phyloP scores from a whole-genome alignment of 306 rosid genomes.

The Boehmeria nivea region DNA sequence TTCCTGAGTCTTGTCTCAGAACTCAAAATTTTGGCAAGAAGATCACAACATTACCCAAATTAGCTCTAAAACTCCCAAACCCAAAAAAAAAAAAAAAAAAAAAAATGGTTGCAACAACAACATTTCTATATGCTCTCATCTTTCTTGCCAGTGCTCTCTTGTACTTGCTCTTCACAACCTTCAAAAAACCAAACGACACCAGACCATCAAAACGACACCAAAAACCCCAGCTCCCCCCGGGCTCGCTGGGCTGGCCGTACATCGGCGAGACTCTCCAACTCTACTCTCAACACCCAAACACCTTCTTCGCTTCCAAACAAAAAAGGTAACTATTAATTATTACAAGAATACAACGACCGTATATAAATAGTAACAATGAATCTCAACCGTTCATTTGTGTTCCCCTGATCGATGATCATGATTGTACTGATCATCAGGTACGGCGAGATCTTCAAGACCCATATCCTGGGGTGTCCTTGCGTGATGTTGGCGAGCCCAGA shows the following conservation, averaged over 20 bases:
- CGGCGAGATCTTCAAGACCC: constrained; percentile 86
- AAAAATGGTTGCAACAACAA: constrained; percentile 34
- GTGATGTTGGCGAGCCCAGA: constrained; percentile 90
- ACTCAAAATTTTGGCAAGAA: constrained; percentile 8
- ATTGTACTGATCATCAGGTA: constrained; percentile 37
- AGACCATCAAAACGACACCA: constrained; percentile 1
- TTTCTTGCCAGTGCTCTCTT: constrained; percentile 26
- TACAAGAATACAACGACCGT: too few species aligned
- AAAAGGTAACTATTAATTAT: constrained; percentile 56
- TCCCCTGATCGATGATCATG: too few species aligned
- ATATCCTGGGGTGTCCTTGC: constrained; percentile 72
- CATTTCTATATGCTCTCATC: constrained; percentile 25
- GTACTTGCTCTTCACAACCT: constrained; percentile 7
- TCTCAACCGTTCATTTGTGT: too few species aligned
- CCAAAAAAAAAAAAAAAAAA: constrained; percentile 1
- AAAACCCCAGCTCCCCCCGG: constrained; percentile 69
- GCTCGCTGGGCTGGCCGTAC: constrained; percentile 95
- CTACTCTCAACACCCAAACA: constrained; percentile 66
- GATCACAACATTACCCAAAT: neutral
- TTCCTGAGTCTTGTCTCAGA: neutral
- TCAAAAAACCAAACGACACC: constrained; percentile 16
- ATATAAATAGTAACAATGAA: too few species aligned
- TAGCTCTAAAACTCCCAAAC: constrained; percentile 1
- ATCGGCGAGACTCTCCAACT: constrained; percentile 82
- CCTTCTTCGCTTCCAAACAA: constrained; percentile 63